Evolutionary conservation across 345 rosid genomes (phyloP).

Genomic region (Salix dunnii): DNA sequence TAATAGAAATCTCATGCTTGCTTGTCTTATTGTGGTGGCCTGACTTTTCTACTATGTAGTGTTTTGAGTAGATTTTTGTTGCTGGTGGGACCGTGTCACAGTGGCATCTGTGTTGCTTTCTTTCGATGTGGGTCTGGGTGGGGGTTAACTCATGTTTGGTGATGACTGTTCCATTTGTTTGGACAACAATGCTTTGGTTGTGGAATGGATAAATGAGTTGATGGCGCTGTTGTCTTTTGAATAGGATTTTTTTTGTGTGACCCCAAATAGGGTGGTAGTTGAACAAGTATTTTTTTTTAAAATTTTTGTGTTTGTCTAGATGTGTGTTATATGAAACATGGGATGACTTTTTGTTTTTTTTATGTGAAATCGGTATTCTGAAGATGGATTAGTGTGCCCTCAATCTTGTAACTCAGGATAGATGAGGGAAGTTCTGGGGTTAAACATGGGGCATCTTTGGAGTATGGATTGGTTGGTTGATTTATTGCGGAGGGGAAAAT

Average conservation of each 20-base stretch:
- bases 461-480: neutral
- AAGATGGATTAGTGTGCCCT: neutral
- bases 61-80: too few relatives aligned
- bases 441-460: neutral
- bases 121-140: neutral
- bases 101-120: neutral
- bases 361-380: neutral
- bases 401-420: neutral
- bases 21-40: neutral
- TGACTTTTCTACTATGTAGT: neutral
- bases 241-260: neutral
- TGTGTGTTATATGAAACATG: neutral
- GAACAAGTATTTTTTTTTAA: neutral
- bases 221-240: neutral
- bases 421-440: neutral
- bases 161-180: neutral
- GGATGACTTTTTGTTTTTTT: neutral
- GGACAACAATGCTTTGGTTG: neutral
- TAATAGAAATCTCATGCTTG: neutral
- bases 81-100: neutral
- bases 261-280: neutral
- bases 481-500: neutral
- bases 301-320: neutral
- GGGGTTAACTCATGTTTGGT: neutral
- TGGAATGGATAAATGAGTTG: neutral